These are phyloP conservation scores for Triadica sebifera DNA, from an alignment of 345 rosid genomes.

Conservation along the genomic window DNA sequence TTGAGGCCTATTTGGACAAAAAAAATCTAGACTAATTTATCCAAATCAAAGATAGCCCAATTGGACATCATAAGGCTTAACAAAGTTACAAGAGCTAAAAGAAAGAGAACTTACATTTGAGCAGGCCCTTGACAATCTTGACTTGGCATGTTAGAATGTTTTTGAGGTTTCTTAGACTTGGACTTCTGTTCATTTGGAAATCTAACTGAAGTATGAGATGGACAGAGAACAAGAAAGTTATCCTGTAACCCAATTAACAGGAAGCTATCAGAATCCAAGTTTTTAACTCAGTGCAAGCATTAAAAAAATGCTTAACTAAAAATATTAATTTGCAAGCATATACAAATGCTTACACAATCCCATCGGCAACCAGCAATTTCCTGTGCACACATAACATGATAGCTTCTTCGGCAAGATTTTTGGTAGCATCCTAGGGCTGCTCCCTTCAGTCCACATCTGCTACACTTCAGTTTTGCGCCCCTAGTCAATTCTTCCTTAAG, in stretches of 20 bases:
- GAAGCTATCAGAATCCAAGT: conserved; percentile 4
- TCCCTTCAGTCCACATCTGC: conserved; percentile 68
- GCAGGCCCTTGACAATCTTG: conserved; percentile 1
- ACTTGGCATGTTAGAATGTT: not conserved
- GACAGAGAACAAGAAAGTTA: conserved; percentile 70
- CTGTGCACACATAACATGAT: conserved; percentile 75
- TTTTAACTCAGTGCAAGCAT: not conserved
- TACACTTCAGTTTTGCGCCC: conserved; percentile 74
- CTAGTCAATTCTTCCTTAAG: conserved; percentile 70
- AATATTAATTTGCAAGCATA: not conserved
- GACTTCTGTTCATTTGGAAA: conserved; percentile 68
- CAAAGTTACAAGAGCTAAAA: not conserved
- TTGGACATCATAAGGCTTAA: not conserved
- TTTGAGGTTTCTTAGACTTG: conserved; percentile 22
- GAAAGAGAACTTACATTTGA: conserved; percentile 34
- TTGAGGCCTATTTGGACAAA: not conserved
- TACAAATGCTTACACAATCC: conserved; percentile 52
- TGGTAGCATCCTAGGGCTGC: conserved; percentile 84
- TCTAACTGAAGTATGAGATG: conserved; percentile 59
- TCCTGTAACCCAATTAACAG: conserved; percentile 39
- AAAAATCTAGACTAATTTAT: not conserved
- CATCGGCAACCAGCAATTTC: conserved; percentile 66
- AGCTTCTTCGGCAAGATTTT: conserved; percentile 70
- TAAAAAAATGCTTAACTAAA: not conserved
- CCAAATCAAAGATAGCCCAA: not conserved